Percentiles rank a stretch among this genome's conserved stretches.
Evolutionary conservation across 2,329 filamentous ascomycete species (phyloP).

Genomic region (Aspergillus tubingensis): DNA sequence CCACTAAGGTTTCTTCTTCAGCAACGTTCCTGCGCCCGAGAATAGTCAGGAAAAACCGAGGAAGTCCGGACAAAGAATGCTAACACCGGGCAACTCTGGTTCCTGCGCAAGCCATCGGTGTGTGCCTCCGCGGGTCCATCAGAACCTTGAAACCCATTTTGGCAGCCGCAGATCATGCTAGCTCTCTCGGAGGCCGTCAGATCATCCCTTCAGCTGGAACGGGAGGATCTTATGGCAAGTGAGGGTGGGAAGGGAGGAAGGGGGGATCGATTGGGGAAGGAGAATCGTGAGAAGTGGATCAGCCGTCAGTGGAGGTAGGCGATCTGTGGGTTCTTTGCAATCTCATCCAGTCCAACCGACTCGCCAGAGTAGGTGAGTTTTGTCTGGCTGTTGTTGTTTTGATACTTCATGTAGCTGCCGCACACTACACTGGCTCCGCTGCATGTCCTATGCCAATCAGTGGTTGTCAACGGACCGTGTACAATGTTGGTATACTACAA

Average conservation of each 20-base stretch:
- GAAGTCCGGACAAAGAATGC: slow-evolving; percentile 16
- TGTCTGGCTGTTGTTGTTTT: background rate
- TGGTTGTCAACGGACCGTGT: background rate
- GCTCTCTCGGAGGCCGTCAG: background rate
- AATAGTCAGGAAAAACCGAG: background rate
- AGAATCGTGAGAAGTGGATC: background rate
- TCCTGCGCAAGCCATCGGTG: slow-evolving; percentile 27
- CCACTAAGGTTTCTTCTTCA: slow-evolving; percentile 6
- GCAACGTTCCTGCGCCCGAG: slow-evolving; percentile 8
- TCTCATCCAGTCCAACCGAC: slow-evolving; percentile 10
- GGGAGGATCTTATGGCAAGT: background rate
- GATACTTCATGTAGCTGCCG: slow-evolving; percentile 5
- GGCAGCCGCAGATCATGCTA: slow-evolving; percentile 20
- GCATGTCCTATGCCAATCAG: background rate
- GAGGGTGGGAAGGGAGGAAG: background rate
- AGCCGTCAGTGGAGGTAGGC: background rate
- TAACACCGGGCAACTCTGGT: slow-evolving; percentile 17
- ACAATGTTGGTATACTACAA: slow-evolving; percentile 9
- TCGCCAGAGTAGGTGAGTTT: background rate
- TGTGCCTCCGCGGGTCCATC: slow-evolving; percentile 2
- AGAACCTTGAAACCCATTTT: slow-evolving; percentile 15
- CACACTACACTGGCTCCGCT: slow-evolving; percentile 1
- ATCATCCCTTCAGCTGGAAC: slow-evolving; percentile 2
- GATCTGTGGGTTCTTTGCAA: slow-evolving; percentile 6
- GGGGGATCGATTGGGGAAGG: background rate